Conservation (phyloP, 78 protist genomes). For the Monocercomonoides exilis region DNA sequence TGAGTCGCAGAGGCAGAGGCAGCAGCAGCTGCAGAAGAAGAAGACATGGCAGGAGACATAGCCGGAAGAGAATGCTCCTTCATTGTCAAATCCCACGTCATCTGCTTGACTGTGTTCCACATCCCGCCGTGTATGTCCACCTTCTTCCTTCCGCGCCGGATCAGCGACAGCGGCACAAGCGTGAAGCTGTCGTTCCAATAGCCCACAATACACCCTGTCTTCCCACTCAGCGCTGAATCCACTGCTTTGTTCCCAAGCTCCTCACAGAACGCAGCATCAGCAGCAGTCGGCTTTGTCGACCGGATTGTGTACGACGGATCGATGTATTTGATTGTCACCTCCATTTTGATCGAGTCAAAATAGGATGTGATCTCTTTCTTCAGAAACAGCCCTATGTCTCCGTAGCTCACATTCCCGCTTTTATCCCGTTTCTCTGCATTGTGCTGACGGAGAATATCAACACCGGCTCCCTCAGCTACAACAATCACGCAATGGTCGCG, state of each 20-base stretch:
- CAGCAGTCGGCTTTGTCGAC: not conserved
- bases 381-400: slow-evolving; percentile 13
- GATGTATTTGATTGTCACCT: not conserved
- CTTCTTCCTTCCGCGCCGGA: slow-evolving; percentile 1
- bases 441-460: not conserved
- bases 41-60: no score
- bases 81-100: not conserved
- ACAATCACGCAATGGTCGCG: not conserved
- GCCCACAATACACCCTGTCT: slow-evolving; percentile 12
- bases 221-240: not conserved
- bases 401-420: not conserved
- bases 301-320: slow-evolving; percentile 10
- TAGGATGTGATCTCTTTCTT: not conserved
- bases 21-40: no score
- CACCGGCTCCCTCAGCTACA: slow-evolving; percentile 15
- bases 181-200: slow-evolving; percentile 5
- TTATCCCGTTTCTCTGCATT: not conserved
- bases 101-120: slow-evolving; percentile 4
- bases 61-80: no score
- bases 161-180: slow-evolving; percentile 11
- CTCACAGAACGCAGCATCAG: not conserved
- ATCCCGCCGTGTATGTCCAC: not conserved
- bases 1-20: no score
- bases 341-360: not conserved
- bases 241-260: slow-evolving; percentile 6